These are phyloP conservation scores for Rhizopus stolonifer DNA, from an alignment of 371 early-diverging fungal species.

Conservation along the genomic window DNA sequence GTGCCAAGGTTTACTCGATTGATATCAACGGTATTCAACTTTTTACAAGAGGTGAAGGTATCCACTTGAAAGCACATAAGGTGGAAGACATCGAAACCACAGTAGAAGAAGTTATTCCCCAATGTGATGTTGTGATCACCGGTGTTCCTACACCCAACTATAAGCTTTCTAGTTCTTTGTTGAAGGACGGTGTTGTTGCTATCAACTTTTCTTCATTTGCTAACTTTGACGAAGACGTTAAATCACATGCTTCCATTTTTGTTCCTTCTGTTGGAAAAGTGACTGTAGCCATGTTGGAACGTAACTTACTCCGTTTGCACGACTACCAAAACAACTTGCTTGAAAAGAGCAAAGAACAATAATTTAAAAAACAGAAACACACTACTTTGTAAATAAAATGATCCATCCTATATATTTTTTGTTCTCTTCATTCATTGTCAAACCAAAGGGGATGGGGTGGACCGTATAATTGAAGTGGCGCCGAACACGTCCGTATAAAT, in stretches of 20 bases:
- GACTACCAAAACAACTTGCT: conserved; percentile 59
- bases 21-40: conserved; percentile 89
- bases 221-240: conserved; percentile 89
- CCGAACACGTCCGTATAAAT: no score
- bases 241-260: conserved; percentile 86
- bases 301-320: conserved; percentile 86
- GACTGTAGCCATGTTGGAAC: conserved; percentile 95
- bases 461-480: no score
- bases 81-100: conserved; percentile 70
- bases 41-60: conserved; percentile 83
- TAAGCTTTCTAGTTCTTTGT: conserved; percentile 77
- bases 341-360: conserved; percentile 15
- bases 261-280: conserved; percentile 97
- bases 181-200: conserved; percentile 94
- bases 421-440: no score
- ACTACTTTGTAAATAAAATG: conserved; percentile 1
- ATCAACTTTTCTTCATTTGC: conserved; percentile 93
- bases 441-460: no score
- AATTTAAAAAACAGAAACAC: background rate
- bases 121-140: conserved; percentile 94
- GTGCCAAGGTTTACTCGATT: conserved; percentile 93
- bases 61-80: conserved; percentile 78
- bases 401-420: no score
- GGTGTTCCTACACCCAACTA: conserved; percentile 90
- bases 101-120: conserved; percentile 76